Conservation (phyloP, 371 early-diverging fungal genomes). For the Gilbertella persicaria region DNA sequence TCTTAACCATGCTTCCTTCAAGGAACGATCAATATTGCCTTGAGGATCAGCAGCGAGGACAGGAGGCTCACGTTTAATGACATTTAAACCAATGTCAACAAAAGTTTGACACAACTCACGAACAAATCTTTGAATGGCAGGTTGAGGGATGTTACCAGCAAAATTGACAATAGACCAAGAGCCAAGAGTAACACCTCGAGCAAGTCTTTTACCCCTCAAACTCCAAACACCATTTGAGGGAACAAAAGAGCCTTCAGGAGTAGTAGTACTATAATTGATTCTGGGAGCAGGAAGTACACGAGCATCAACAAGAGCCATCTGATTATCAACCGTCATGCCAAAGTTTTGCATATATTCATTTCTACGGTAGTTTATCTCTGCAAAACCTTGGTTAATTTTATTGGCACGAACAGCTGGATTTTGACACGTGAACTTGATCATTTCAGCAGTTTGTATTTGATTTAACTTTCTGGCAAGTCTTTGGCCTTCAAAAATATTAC, state of each 20-base stretch:
- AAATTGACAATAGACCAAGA: constrained; percentile 81
- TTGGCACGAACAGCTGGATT: constrained; percentile 69
- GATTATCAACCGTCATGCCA: constrained; percentile 61
- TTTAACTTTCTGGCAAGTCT: constrained; percentile 76
- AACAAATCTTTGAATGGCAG: constrained; percentile 53
- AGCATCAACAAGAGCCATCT: constrained; percentile 59
- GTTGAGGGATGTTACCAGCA: constrained; percentile 29
- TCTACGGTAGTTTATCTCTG: constrained; percentile 46
- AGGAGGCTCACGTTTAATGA: constrained; percentile 64
- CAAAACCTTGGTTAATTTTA: constrained; percentile 56
- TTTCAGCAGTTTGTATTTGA: constrained; percentile 86
- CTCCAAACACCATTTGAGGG: constrained; percentile 90
- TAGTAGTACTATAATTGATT: constrained; percentile 61
- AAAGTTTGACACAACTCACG: constrained; percentile 54
- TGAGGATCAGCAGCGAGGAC: constrained; percentile 67
- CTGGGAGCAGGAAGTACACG: constrained; percentile 78
- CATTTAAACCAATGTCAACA: constrained; percentile 63
- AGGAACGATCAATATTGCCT: constrained; percentile 63
- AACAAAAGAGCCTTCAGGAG: constrained; percentile 60
- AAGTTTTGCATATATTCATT: constrained; percentile 63
- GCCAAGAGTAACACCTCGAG: constrained; percentile 69
- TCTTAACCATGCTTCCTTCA: constrained; percentile 65
- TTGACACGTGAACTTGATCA: constrained; percentile 89
- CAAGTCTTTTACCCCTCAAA: constrained; percentile 79
- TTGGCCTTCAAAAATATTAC: constrained; percentile 79